Evolutionary conservation across 495 filamentous ascomycete species (phyloP).

Genomic region (Choiromyces venosus): DNA sequence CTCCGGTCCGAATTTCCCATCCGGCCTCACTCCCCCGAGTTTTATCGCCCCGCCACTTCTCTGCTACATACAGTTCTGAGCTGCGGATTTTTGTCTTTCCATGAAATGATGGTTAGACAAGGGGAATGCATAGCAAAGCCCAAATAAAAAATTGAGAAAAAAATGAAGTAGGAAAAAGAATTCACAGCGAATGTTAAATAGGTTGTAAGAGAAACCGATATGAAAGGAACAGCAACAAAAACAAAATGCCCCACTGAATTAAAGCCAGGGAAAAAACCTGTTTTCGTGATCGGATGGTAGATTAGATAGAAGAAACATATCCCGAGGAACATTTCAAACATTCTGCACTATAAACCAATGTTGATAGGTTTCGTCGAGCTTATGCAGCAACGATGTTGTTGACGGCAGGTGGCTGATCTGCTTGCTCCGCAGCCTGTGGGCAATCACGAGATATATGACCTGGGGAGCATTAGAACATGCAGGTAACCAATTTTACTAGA

Average conservation of each 20-base stretch:
- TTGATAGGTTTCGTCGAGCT: background rate
- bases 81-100: background rate
- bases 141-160: conserved; percentile 31
- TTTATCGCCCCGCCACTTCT: background rate
- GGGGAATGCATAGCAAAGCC: conserved; percentile 21
- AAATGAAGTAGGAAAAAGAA: conserved; percentile 37
- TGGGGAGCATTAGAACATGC: conserved; percentile 10
- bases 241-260: conserved; percentile 32
- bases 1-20: background rate
- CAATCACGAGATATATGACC: conserved; percentile 95
- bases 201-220: conserved; percentile 34
- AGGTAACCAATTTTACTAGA: background rate
- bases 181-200: conserved; percentile 29
- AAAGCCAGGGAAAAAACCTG: conserved; percentile 30
- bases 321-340: conserved; percentile 3
- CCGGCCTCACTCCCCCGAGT: background rate
- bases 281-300: conserved; percentile 25
- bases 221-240: conserved; percentile 31
- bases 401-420: conserved; percentile 45
- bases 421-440: conserved; percentile 57
- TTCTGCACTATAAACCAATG: background rate
- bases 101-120: background rate
- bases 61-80: background rate
- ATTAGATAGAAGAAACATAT: conserved; percentile 16
- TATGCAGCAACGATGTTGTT: conserved; percentile 28